Percentiles rank a stretch among this genome's conserved stretches.
phyloP scores from a whole-genome alignment of 768 basidiomycete species.

The Mycena venus region DNA sequence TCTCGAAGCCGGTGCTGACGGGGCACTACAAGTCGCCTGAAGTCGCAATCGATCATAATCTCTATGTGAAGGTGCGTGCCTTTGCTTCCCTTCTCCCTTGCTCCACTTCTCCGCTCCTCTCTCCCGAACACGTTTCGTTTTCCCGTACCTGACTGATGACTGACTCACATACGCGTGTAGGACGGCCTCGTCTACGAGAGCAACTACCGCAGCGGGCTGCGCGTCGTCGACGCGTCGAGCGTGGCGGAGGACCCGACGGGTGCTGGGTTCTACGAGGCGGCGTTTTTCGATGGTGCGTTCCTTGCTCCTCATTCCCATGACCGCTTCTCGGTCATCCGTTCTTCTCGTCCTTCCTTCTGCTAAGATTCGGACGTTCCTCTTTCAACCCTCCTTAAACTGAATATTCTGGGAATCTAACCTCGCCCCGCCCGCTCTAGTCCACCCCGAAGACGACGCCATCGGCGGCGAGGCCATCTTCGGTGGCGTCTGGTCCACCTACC shows the following conservation, averaged over 20 bases:
- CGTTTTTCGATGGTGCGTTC: slow-evolving; percentile 40
- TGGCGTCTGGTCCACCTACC: slow-evolving; percentile 28
- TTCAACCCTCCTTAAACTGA: too few relatives aligned
- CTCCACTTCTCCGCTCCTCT: too few relatives aligned
- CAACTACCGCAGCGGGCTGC: slow-evolving; percentile 45
- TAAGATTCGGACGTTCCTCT: too few relatives aligned
- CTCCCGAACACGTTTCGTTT: too few relatives aligned
- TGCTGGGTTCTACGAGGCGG: slow-evolving; percentile 38
- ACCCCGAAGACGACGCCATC: slow-evolving; percentile 29
- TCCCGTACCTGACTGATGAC: too few relatives aligned
- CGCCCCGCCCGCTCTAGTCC: too few relatives aligned
- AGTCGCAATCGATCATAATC: slow-evolving; percentile 45
- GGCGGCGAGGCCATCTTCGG: slow-evolving; percentile 21
- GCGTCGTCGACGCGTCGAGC: slow-evolving; percentile 42
- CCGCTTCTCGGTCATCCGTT: too few relatives aligned
- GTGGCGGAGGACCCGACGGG: slow-evolving; percentile 45
- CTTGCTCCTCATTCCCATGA: too few relatives aligned
- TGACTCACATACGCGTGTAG: too few relatives aligned
- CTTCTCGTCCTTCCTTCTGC: too few relatives aligned
- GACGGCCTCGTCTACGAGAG: slow-evolving; percentile 42
- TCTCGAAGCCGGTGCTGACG: slow-evolving; percentile 39
- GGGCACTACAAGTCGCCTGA: slow-evolving; percentile 41
- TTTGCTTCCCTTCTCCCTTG: too few relatives aligned
- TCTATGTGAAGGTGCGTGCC: slow-evolving; percentile 36
- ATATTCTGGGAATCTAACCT: too few relatives aligned